Evolutionary conservation across 306 rosid genomes (phyloP).

Genomic region (Alnus rubra): DNA sequence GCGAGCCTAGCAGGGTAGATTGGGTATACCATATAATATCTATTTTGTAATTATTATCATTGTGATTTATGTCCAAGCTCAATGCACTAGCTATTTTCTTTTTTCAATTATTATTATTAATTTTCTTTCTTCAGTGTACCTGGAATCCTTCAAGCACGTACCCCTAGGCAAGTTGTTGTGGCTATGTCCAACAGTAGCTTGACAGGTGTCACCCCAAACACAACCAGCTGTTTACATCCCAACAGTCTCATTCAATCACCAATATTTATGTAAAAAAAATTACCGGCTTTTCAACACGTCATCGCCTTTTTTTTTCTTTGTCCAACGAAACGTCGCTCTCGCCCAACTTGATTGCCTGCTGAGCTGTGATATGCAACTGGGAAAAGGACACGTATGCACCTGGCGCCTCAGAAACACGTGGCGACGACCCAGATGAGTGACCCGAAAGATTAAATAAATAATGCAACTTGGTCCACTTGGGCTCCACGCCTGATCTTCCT

Average conservation of each 20-base stretch:
- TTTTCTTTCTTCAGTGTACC: no score
- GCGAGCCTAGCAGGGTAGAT: no score
- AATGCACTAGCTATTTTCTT: no score
- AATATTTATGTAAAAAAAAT: neutral
- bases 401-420: slow-evolving; percentile 25
- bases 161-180: neutral
- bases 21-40: no score
- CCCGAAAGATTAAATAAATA: neutral
- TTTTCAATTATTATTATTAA: no score
- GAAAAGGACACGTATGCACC: neutral
- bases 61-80: no score
- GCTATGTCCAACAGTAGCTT: neutral
- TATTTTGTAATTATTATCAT: no score
- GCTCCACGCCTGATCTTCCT: slow-evolving; percentile 21
- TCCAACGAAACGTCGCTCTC: neutral
- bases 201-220: neutral
- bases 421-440: neutral
- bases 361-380: slow-evolving; percentile 15
- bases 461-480: slow-evolving; percentile 37
- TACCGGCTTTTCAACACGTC: slow-evolving; percentile 4
- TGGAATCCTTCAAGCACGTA: neutral
- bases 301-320: neutral
- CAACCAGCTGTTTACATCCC: neutral
- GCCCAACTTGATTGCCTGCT: slow-evolving; percentile 26
- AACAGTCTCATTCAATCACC: neutral